Evolutionary conservation across 1,284 basidiomycete genomes (phyloP).

Genomic region (Naganishia sp.): DNA sequence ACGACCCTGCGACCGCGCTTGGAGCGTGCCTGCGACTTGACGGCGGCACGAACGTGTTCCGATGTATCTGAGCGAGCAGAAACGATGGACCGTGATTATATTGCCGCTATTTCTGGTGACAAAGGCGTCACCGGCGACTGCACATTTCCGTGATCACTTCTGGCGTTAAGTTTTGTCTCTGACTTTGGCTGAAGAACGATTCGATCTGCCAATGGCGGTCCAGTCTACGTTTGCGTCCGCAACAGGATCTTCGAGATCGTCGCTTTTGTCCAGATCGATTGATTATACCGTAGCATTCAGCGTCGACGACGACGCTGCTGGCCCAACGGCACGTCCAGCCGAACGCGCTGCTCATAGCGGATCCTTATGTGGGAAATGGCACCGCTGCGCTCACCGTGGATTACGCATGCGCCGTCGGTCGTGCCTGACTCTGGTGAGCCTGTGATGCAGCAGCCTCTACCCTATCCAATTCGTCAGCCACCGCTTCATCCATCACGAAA

Average conservation of each 20-base stretch:
- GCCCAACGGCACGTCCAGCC: neutral
- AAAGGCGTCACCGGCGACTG: neutral
- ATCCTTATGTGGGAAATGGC: neutral
- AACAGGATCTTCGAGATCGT: neutral
- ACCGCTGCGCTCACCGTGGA: neutral
- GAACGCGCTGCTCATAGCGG: neutral
- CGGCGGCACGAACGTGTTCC: neutral
- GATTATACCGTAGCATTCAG: neutral
- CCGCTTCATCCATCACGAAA: constrained; percentile 17
- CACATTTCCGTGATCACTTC: neutral
- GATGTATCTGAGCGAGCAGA: constrained; percentile 6
- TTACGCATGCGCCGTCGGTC: neutral
- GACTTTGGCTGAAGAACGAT: neutral
- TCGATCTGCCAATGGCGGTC: constrained; percentile 1
- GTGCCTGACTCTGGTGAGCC: constrained; percentile 1
- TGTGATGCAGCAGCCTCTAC: constrained; percentile 21
- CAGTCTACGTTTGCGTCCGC: neutral
- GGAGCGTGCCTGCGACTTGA: neutral
- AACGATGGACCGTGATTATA: neutral
- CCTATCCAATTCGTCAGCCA: constrained; percentile 21
- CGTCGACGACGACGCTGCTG: constrained; percentile 1
- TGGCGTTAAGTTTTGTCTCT: neutral
- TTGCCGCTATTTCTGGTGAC: neutral
- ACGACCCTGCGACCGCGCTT: neutral
- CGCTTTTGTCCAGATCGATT: constrained; percentile 18